phyloP scores from a whole-genome alignment of 306 rosid species.

The Datisca glomerata region DNA sequence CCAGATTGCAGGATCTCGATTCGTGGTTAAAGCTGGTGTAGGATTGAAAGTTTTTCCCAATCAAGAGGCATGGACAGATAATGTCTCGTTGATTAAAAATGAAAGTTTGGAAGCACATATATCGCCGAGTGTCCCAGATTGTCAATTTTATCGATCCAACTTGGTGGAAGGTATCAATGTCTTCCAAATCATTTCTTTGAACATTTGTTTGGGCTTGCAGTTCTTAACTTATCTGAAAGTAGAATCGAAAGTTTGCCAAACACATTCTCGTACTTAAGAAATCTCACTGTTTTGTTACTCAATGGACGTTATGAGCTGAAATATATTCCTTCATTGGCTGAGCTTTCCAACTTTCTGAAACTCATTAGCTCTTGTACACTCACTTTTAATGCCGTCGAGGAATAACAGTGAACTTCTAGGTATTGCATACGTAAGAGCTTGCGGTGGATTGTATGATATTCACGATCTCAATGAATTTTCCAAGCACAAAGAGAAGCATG shows the following conservation, averaged over 20 bases:
- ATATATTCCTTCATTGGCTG: conserved; percentile 6
- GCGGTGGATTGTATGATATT: no score
- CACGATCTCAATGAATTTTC: no score
- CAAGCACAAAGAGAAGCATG: not conserved
- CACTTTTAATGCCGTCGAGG: not conserved
- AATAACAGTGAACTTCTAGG: not conserved
- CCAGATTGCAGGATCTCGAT: no score
- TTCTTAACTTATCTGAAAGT: no score
- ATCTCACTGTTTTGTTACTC: conserved; percentile 6
- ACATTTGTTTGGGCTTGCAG: conserved; percentile 12
- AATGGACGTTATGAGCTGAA: not conserved
- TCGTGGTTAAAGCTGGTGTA: conserved; percentile 9
- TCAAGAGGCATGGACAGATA: conserved; percentile 5
- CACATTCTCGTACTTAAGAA: no score
- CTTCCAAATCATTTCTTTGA: conserved; percentile 9
- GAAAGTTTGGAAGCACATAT: not conserved
- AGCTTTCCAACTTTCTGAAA: conserved; percentile 1
- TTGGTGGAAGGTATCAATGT: not conserved
- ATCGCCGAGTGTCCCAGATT: conserved; percentile 10
- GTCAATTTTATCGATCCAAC: conserved; percentile 6
- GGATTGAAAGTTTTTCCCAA: conserved; percentile 10
- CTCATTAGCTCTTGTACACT: conserved; percentile 7
- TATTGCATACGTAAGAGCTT: conserved; percentile 9
- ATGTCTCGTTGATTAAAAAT: conserved; percentile 10
- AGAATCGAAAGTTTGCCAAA: conserved; percentile 7